These are phyloP conservation scores for Coemansia sp. DNA, from an alignment of 192 early-diverging fungal genomes.

Conservation along the genomic window DNA sequence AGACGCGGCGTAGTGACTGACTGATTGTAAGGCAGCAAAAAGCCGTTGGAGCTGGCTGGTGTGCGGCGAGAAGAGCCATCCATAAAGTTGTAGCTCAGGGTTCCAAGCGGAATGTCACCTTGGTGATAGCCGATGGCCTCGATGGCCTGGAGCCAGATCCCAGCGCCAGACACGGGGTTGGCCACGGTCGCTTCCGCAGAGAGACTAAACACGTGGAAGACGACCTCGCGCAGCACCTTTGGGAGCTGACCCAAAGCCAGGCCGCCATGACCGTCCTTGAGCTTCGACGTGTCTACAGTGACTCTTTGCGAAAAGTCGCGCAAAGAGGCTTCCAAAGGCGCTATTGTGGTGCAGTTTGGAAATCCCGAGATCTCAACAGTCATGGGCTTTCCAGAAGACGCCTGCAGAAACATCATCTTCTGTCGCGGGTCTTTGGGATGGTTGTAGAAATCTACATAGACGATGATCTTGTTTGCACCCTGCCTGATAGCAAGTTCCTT, in stretches of 20 bases:
- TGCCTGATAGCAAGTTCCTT: conserved; percentile 20
- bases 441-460: conserved; percentile 37
- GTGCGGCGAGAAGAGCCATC: neutral
- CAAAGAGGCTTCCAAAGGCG: conserved; percentile 37
- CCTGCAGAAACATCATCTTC: conserved; percentile 37
- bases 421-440: conserved; percentile 39
- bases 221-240: conserved; percentile 25
- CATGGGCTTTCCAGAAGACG: conserved; percentile 24
- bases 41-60: conserved; percentile 10
- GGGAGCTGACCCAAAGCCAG: neutral
- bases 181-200: conserved; percentile 43
- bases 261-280: neutral
- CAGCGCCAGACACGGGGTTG: conserved; percentile 42
- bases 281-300: conserved; percentile 24
- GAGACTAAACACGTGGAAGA: conserved; percentile 40
- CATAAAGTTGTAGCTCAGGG: conserved; percentile 40
- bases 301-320: conserved; percentile 28
- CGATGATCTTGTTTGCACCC: conserved; percentile 21
- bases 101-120: conserved; percentile 29
- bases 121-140: conserved; percentile 40
- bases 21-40: conserved; percentile 30
- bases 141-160: conserved; percentile 41
- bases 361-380: conserved; percentile 35
- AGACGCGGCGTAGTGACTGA: conserved; percentile 33
- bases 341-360: conserved; percentile 39